Base-by-base conservation (phyloP, 148 eudicot genomes). In the Selenicereus undatus region DNA sequence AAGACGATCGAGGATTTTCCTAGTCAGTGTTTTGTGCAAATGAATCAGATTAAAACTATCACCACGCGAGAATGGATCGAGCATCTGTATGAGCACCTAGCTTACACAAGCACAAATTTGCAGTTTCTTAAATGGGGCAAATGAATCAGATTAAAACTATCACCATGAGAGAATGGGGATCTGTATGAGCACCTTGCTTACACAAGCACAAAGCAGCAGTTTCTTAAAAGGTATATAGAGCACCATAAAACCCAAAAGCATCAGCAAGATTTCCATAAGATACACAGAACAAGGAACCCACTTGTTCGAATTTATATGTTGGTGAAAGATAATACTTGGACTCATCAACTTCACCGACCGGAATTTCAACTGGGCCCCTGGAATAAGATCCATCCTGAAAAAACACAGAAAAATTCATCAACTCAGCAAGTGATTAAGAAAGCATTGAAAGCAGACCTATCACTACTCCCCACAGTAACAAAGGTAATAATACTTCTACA, bases 331-430 rank as follows among this genome's bases (percentile, higher is more conserved):
- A 97, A 81, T 97, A 92, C 3, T 89, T 81, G 48, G 97, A 86
- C 70, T 89, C 95, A 82, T 86, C 88, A 74, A 72, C 82, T 85
- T 88, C 95, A 66, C 93, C 92, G 83, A 97, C 89, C 39, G 97
- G 98, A 84, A 97, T 91, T 70, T 91, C 93, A 88, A 94, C 91
- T 70, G 99, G 98, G 81, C 99, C 99, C 86, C 99, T 91, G 32
- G 99, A 97, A 80, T 94, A 97, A 70, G 99, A 94, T 80, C 99
- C 99, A 83, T 97, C 99, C 99, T 96, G 89, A 73, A 87, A 76
- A 81, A 78, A 68, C 45, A 77, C 14, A 64, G 42, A 54, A 71
- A 17, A 71, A 50, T 42, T 62, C 13, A 56, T 77, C 27, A 81
- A 8, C 56, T 60, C 32, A 30, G 21, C 29, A 26, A 66, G 42